phyloP scores from a whole-genome alignment of 2,329 filamentous ascomycete genomes.

The Xylaria sp. region DNA sequence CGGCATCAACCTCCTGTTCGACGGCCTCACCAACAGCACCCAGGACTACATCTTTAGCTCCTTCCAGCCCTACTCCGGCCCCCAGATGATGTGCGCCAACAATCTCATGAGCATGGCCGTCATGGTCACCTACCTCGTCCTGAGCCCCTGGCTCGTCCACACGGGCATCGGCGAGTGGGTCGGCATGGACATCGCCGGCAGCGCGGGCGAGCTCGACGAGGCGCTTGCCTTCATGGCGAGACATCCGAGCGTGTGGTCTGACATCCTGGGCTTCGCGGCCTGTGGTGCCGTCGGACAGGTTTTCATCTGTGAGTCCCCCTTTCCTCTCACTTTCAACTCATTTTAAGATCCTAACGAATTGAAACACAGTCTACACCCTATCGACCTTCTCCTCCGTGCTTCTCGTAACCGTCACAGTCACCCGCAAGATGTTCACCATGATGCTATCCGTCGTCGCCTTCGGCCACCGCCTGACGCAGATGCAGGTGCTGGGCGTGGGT shows the following conservation, averaged over 20 bases:
- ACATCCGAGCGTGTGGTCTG: conserved; percentile 84
- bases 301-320: conserved; percentile 78
- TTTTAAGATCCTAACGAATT: background rate
- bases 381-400: conserved; percentile 91
- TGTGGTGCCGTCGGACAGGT: conserved; percentile 95
- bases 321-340: background rate
- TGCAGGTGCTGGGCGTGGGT: conserved; percentile 93
- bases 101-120: conserved; percentile 86
- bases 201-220: conserved; percentile 79
- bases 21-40: conserved; percentile 94
- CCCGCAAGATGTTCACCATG: conserved; percentile 99
- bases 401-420: conserved; percentile 95
- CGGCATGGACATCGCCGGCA: conserved; percentile 71
- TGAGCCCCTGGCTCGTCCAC: conserved; percentile 81
- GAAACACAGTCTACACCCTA: conserved; percentile 80
- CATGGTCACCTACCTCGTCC: conserved; percentile 78
- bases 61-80: conserved; percentile 84
- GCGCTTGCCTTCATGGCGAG: conserved; percentile 82
- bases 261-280: conserved; percentile 88
- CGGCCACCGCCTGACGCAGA: conserved; percentile 84
- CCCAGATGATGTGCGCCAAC: conserved; percentile 99
- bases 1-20: conserved; percentile 89
- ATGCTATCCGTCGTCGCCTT: conserved; percentile 95
- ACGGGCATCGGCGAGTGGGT: conserved; percentile 73
- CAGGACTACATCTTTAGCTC: conserved; percentile 92